phyloP scores from a whole-genome alignment of 805 yeast genomes.

The Saccharomyces mikatae region DNA sequence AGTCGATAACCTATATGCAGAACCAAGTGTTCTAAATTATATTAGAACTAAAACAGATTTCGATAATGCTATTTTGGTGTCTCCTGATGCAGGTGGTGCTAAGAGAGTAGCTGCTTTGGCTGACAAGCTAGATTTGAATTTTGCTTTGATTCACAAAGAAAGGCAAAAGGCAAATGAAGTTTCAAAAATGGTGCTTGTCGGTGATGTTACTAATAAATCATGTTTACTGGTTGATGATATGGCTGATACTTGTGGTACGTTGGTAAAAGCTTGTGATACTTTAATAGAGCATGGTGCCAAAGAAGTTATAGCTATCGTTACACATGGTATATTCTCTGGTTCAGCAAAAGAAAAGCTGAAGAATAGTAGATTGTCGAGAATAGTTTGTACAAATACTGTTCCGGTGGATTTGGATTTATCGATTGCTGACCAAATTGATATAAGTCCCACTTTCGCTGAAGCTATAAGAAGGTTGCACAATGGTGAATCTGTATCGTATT shows the following conservation, averaged over 20 bases:
- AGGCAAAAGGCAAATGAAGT: conserved; percentile 93
- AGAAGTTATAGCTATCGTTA: conserved; percentile 84
- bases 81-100: conserved; percentile 99
- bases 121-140: conserved; percentile 81
- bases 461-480: conserved; percentile 90
- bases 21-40: conserved; percentile 80
- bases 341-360: conserved; percentile 72
- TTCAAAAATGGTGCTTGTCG: conserved; percentile 89
- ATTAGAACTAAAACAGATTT: conserved; percentile 57
- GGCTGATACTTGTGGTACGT: conserved; percentile 98
- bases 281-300: conserved; percentile 73
- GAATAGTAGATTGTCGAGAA: conserved; percentile 54
- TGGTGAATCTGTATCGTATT: conserved; percentile 83
- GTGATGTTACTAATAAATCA: conserved; percentile 77
- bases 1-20: conserved; percentile 92
- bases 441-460: conserved; percentile 83
- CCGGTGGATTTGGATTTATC: conserved; percentile 68
- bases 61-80: conserved; percentile 65
- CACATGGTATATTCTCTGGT: conserved; percentile 91
- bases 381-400: conserved; percentile 89
- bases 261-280: conserved; percentile 89
- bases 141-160: conserved; percentile 94
- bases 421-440: conserved; percentile 74
- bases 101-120: conserved; percentile 93
- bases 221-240: conserved; percentile 91